These are phyloP conservation scores for Solanum paucissectum DNA, from an alignment of 257 asterid genomes.

Conservation along the genomic window DNA sequence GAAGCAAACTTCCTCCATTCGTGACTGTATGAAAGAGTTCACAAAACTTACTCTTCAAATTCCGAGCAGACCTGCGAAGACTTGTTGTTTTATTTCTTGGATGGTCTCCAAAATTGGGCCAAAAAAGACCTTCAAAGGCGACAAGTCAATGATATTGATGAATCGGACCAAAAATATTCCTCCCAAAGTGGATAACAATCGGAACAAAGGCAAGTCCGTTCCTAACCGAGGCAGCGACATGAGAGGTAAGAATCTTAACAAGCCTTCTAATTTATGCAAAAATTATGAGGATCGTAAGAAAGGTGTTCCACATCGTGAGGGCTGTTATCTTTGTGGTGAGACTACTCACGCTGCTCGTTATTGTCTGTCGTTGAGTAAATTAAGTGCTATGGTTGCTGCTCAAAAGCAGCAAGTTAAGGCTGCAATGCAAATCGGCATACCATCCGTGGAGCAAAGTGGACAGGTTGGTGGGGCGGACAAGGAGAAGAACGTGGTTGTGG, in stretches of 20 bases:
- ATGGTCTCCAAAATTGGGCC: background rate
- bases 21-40: background rate
- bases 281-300: background rate
- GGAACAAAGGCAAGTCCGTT: background rate
- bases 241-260: background rate
- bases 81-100: background rate
- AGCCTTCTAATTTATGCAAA: background rate
- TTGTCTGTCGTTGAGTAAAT: no score
- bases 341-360: no score
- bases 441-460: no score
- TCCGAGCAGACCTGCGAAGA: fast-evolving
- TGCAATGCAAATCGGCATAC: no score
- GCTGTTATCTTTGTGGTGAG: no score
- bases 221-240: background rate
- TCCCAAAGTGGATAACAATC: background rate
- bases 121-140: background rate
- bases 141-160: background rate
- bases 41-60: background rate
- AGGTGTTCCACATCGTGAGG: background rate
- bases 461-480: no score
- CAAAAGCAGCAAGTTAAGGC: no score
- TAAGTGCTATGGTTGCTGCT: no score
- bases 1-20: no score
- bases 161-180: no score
- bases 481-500: no score